Conservation (phyloP, 2,329 filamentous ascomycete species). For the Neonectria faginata region DNA sequence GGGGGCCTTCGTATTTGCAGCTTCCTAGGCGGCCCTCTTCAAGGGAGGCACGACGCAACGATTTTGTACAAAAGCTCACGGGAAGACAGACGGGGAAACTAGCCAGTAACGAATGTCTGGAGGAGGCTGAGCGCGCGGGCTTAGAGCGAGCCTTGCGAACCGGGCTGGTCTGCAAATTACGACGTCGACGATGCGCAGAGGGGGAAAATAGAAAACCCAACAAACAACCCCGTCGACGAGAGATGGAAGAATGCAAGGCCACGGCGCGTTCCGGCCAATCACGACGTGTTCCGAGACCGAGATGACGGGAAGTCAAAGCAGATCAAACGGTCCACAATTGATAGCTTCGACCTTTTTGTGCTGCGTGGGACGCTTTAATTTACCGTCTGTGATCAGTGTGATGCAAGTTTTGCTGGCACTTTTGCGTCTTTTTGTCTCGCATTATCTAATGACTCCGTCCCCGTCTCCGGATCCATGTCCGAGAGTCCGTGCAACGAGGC, state of each 20-base stretch:
- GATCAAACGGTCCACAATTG: background rate
- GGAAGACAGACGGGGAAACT: conserved; percentile 9
- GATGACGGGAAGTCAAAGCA: background rate
- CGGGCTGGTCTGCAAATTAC: background rate
- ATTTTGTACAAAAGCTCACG: background rate
- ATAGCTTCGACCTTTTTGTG: background rate
- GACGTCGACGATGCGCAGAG: background rate
- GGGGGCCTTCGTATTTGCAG: background rate
- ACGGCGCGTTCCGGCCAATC: background rate
- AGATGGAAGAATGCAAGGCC: background rate
- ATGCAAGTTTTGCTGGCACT: background rate
- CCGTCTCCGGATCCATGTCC: background rate
- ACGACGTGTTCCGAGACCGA: background rate
- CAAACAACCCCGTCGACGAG: no score
- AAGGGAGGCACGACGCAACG: background rate
- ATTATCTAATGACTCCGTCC: no score
- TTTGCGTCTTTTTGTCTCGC: background rate
- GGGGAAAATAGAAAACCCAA: background rate
- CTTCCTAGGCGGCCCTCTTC: no score
- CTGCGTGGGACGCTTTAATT: background rate
- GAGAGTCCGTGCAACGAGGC: background rate
- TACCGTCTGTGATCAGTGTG: background rate
- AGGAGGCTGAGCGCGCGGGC: conserved; percentile 52
- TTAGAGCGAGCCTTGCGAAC: background rate
- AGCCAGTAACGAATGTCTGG: conserved; percentile 34